Evolutionary conservation across 1,139 yeast species (phyloP), one percentile per base, ranked within the genome.

Genomic region (Pneumocystis sp.): DNA sequence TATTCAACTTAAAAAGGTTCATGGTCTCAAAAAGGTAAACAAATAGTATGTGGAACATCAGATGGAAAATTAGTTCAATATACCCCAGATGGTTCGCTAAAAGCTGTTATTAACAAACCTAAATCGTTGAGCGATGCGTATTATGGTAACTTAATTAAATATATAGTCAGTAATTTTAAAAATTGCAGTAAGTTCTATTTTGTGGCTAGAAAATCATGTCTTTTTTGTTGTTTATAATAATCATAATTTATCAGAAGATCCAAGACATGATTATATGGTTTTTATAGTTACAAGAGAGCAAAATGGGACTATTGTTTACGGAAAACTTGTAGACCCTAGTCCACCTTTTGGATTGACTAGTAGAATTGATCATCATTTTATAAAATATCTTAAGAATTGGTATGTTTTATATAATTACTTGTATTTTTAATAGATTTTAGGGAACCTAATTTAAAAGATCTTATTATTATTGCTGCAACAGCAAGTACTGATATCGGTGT

Each of bases 1-100:
- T 50, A n/a, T 25, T 50, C 25, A 50, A 50, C 12, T 25, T 50
- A 12, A 25, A 21, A 50, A 59, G 61, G 74, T 57, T 69, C 74
- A 31, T 76, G 77, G 76, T 74, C 78, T 2, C 74, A 76, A 21
- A 70, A 69, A 63, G 78, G 77, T 12, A 73, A 74, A 63, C 74
- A 75, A 64, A 67, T 76, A 12, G 70, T 73, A 8, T 68, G 72
- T 15, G 74, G 76, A 0, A 64, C 65, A 15, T 65, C 61, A 0
- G 72, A 71, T 60, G 74, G 76, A 1, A 44, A 69, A 0, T 66
- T 75, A 40, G 68, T 62, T n/a, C 74, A 73, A 63, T 68, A 70
- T 21, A 65, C 70, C 0, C 63, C 68, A 4, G 70, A 68, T n/a
- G 77, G 76, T 1, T 66, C 70, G 1, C 72, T 70, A 19, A 67